phyloP scores from a whole-genome alignment of 2,329 filamentous ascomycete species.

The Didymella sp. region DNA sequence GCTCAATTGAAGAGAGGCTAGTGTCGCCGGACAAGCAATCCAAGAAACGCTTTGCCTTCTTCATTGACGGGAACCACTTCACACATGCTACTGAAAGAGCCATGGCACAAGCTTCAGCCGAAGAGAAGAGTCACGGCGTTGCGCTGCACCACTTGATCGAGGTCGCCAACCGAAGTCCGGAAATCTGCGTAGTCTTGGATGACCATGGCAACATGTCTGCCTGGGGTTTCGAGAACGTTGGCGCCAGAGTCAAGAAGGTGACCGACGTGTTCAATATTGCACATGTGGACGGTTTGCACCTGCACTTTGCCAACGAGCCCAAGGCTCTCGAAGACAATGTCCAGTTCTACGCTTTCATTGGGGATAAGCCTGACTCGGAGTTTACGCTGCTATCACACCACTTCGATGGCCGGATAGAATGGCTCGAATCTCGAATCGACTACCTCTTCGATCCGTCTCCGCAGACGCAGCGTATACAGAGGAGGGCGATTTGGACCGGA shows the following conservation, averaged over 20 bases:
- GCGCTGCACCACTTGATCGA: constrained; percentile 85
- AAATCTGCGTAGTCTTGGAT: constrained; percentile 87
- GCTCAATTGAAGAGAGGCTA: constrained; percentile 68
- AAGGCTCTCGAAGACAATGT: constrained; percentile 62
- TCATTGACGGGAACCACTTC: constrained; percentile 84
- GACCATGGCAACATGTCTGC: constrained; percentile 85
- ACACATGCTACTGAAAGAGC: constrained; percentile 77
- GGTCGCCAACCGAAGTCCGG: constrained; percentile 82
- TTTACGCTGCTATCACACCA: constrained; percentile 80
- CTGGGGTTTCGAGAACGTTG: constrained; percentile 89
- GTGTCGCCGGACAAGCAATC: constrained; percentile 50
- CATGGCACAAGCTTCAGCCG: constrained; percentile 67
- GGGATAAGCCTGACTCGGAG: constrained; percentile 64
- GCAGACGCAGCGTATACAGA: constrained; percentile 63
- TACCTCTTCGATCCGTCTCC: constrained; percentile 78
- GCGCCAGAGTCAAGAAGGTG: constrained; percentile 69
- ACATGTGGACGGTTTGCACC: constrained; percentile 69
- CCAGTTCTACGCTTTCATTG: constrained; percentile 77
- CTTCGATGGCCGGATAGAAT: constrained; percentile 83
- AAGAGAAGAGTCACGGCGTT: constrained; percentile 68
- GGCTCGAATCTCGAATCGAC: constrained; percentile 80
- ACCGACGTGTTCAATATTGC: constrained; percentile 84
- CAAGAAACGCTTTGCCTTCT: constrained; percentile 72
- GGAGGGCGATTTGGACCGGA: constrained; percentile 78
- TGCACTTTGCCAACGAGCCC: constrained; percentile 48